Percentiles rank a stretch among this genome's conserved stretches.
Evolutionary conservation across 257 asterid genomes (phyloP).

Genomic region (Fraxinus quadrangulata): DNA sequence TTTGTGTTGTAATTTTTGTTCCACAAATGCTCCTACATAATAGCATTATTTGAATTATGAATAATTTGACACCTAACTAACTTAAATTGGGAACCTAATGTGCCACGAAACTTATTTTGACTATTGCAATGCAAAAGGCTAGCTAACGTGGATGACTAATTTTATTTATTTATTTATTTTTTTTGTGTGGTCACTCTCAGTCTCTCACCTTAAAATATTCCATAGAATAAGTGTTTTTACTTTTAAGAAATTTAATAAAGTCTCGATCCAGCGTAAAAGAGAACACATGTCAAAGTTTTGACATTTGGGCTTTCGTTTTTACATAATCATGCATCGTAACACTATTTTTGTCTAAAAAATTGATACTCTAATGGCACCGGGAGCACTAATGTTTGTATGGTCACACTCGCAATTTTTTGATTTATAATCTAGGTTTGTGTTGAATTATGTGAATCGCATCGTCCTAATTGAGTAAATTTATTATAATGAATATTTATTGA

Average conservation of each 20-base stretch:
- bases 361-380: neutral
- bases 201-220: neutral
- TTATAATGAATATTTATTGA: neutral
- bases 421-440: too few species aligned
- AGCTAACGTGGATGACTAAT: neutral
- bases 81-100: neutral
- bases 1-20: neutral
- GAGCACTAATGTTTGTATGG: neutral
- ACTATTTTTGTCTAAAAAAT: neutral
- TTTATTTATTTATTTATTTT: neutral
- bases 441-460: neutral
- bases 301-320: neutral
- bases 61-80: neutral
- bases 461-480: neutral
- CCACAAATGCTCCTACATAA: neutral
- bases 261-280: neutral
- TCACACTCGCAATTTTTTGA: neutral
- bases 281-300: neutral
- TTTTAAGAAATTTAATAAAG: neutral
- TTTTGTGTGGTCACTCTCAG: neutral
- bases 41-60: neutral
- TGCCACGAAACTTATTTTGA: neutral
- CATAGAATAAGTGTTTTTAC: neutral
- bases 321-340: neutral
- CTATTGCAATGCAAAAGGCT: neutral